Evolutionary conservation across 139 green algal species (phyloP), one percentile per base, ranked within the genome.

Genomic region (Tetradesmus obliquus): DNA sequence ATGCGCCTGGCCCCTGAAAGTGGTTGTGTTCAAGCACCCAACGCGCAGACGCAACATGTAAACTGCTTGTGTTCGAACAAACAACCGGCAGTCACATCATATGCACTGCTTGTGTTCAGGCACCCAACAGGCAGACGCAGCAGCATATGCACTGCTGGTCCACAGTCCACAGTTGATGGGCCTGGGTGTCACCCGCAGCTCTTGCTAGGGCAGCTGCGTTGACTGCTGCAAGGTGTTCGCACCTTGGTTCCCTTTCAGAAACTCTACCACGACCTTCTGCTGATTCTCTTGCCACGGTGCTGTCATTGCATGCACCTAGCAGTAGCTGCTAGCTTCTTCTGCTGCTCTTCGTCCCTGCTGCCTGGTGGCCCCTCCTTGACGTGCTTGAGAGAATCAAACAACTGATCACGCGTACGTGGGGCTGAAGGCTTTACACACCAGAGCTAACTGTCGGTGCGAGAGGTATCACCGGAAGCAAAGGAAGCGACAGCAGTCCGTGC

Each of bases 181-280:
- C 32, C 32, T 45, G 32, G 32, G 32, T 6, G 53, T 55, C 53
- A 86, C 54, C 55, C 54, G 82, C 66, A 24, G 66, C 66, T 45
- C 32, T 45, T 76, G 66, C 66, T n/a, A 19, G 57, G 6, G 57
- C 57, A 71, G 9, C 60, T 71, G 60, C 8, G 3, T 76, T 76
- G 66, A 3, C n/a, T 24, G 66, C 66, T 76, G 66, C 66, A 76
- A 7, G 15, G 2, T 4, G 4, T 19, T 19, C 84, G 13, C 57
- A 88, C 92, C 87, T 7, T 86, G 22, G 9, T 86, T 94, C n/a
- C 88, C 76, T 24, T 87, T 85, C 53, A 86, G 51, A 72, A 95
- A 95, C 76, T 95, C 93, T 3, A 95, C 86, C 3, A 88, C 66
- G 0, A 95, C 93, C 22, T 93, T 92, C 7, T 72, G 79, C 54